phyloP scores from a whole-genome alignment of 768 basidiomycete species.

The Crassisporium funariophilum region DNA sequence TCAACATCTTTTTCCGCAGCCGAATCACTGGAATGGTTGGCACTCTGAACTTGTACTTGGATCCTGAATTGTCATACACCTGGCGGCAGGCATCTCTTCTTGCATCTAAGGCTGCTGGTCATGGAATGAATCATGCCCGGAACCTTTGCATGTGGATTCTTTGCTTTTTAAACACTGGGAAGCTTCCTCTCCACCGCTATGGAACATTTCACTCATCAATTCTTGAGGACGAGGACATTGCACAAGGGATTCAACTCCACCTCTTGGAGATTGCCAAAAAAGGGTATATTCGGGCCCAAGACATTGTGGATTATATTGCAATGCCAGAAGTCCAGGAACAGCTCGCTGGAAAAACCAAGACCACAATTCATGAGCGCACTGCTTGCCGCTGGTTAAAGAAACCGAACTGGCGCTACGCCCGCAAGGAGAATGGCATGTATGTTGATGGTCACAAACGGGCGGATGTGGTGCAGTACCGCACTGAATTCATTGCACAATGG shows the following conservation, averaged over 20 bases:
- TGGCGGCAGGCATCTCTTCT: conserved; percentile 33
- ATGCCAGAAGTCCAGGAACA: conserved; percentile 23
- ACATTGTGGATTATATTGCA: conserved; percentile 33
- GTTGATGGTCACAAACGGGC: conserved; percentile 38
- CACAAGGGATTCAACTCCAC: conserved; percentile 26
- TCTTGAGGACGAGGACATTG: conserved; percentile 36
- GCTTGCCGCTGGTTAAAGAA: conserved; percentile 35
- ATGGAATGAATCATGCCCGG: conserved; percentile 27
- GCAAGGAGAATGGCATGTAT: conserved; percentile 35
- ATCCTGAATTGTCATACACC: conserved; percentile 29
- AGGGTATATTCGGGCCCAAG: conserved; percentile 26
- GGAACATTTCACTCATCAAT: conserved; percentile 20
- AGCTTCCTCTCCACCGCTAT: conserved; percentile 30
- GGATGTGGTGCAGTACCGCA: conserved; percentile 37
- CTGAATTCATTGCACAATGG: conserved; percentile 23
- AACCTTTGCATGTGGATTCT: conserved; percentile 34
- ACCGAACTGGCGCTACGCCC: conserved; percentile 30
- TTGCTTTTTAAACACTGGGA: conserved; percentile 15
- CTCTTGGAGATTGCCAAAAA: conserved; percentile 27
- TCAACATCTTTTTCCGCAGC: conserved; percentile 31
- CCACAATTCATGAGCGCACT: conserved; percentile 25
- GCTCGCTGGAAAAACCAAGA: conserved; percentile 12
- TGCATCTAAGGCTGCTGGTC: conserved; percentile 26
- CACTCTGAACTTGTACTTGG: conserved; percentile 36
- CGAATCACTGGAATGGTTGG: conserved; percentile 33